Evolutionary conservation across 805 yeast species (phyloP).

Genomic region (Saccharomycopsis oosterbeekiorum): DNA sequence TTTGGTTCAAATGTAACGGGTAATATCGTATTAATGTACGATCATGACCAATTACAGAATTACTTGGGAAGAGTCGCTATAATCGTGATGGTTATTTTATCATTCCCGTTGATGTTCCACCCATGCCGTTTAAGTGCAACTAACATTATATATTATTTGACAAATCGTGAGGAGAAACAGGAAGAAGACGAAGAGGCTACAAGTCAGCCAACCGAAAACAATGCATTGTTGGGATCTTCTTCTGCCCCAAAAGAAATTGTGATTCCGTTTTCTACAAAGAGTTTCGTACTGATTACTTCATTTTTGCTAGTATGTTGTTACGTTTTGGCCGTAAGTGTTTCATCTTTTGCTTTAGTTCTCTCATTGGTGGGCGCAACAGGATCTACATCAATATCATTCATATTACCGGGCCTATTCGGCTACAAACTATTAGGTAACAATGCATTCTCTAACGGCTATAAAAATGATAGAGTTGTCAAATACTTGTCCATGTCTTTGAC

Average conservation of each 20-base stretch:
- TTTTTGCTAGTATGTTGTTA: conserved; percentile 40
- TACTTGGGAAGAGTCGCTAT: conserved; percentile 49
- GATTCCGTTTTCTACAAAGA: conserved; percentile 38
- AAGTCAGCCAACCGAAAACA: neutral
- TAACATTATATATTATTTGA: conserved; percentile 47
- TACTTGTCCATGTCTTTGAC: conserved; percentile 45
- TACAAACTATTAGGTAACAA: conserved; percentile 37
- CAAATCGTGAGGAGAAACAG: conserved; percentile 5
- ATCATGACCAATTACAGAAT: conserved; percentile 36
- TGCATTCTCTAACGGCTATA: neutral
- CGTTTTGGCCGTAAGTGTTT: conserved; percentile 45
- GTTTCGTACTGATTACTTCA: conserved; percentile 42
- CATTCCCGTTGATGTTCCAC: conserved; percentile 72
- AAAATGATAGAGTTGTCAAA: conserved; percentile 29
- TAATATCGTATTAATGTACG: conserved; percentile 61
- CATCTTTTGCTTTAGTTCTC: conserved; percentile 57
- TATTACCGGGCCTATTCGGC: conserved; percentile 71
- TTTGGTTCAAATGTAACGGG: conserved; percentile 61
- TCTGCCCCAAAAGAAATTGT: neutral
- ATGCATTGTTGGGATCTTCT: conserved; percentile 1
- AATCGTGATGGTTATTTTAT: conserved; percentile 63
- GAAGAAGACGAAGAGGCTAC: neutral
- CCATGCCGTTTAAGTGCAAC: conserved; percentile 70
- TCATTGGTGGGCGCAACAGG: conserved; percentile 80
- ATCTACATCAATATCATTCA: conserved; percentile 68